Base-by-base conservation (phyloP, 176 grass and related monocot genomes). In the Avena sativa region DNA sequence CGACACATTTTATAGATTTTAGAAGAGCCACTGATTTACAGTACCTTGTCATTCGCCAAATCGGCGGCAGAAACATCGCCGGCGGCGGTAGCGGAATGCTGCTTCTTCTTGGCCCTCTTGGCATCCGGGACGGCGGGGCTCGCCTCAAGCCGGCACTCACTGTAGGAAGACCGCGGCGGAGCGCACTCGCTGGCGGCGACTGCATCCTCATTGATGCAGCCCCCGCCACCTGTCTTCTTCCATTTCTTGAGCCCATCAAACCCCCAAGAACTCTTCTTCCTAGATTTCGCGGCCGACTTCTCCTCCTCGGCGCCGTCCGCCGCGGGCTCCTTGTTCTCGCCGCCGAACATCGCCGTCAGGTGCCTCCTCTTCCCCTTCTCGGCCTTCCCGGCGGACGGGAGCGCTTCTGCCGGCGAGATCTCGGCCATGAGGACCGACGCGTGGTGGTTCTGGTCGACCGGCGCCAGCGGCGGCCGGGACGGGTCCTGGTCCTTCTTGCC, bases 241-340 rank as follows among this genome's bases (percentile, higher is more conserved):
- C 96, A 98, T 76, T 91, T 98, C 84, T 94, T 98, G 61, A 95
- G 87, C 70, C 93, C 96, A 28, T 95, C 93, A 20, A 96, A 91
- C 12, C 92, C 89, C 97, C 97, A 98, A 3, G 89, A 88, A 10
- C 89, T 92, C 84, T 95, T 92, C 79, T 79, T 87, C 86, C 55
- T 91, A 62, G 81, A 21, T 63, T 92, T 95, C 60, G 14, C 81
- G 9, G 68, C n/a, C 43, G 66, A 81, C 71, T 82, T 38, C 26
- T 86, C 83, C 34, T 88, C 85, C 46, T 84, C 93, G 26, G 46
- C 44, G 81, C 76, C 91, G 76, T 87, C 83, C 34, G 17, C 85
- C 4, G 58, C 40, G 7, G 89, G 85, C 19, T 87, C 75, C 69
- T 82, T 83, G 73, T 92, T 92, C 74, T 71, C 80, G 47, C 80